Conservation (phyloP, 768 basidiomycete genomes). For the Russula lepida region DNA sequence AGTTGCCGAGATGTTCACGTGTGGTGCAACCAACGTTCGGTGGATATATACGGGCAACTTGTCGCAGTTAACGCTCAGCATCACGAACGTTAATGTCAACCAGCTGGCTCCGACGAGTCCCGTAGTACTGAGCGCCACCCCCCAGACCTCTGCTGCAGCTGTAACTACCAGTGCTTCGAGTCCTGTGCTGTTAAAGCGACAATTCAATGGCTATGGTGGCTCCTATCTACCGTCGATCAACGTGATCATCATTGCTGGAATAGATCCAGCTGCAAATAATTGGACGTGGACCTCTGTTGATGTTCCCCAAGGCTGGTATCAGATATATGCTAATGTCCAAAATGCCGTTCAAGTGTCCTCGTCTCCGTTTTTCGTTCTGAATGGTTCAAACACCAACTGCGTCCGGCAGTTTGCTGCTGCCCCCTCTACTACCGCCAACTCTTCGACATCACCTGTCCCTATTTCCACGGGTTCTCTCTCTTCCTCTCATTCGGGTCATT, state of each 20-base stretch:
- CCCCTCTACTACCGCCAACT: background rate
- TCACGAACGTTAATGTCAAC: conserved; percentile 33
- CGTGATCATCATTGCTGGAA: conserved; percentile 24
- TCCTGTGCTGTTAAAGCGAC: background rate
- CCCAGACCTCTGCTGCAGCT: background rate
- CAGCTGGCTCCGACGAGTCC: conserved; percentile 21
- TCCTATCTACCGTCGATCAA: conserved; percentile 20
- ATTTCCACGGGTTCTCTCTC: background rate
- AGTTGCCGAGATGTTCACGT: conserved; percentile 30
- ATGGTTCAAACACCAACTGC: conserved; percentile 33
- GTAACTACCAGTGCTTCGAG: background rate
- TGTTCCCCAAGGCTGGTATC: conserved; percentile 44
- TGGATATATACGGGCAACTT: conserved; percentile 24
- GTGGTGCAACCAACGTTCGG: conserved; percentile 27
- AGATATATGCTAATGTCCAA: conserved; percentile 23
- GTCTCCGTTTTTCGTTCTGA: conserved; percentile 29
- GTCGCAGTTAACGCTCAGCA: conserved; percentile 28
- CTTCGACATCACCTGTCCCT: conserved; percentile 23
- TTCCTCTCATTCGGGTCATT: conserved; percentile 1
- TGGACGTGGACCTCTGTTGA: conserved; percentile 42
- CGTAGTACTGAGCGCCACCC: conserved; percentile 14
- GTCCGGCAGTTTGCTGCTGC: conserved; percentile 20
- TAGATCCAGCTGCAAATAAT: conserved; percentile 24
- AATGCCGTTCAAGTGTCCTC: conserved; percentile 22
- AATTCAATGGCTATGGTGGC: conserved; percentile 6